Evolutionary conservation across 2,329 filamentous ascomycete species (phyloP), one percentile per base, ranked within the genome.

Genomic region (Pseudocercospora crystallina): DNA sequence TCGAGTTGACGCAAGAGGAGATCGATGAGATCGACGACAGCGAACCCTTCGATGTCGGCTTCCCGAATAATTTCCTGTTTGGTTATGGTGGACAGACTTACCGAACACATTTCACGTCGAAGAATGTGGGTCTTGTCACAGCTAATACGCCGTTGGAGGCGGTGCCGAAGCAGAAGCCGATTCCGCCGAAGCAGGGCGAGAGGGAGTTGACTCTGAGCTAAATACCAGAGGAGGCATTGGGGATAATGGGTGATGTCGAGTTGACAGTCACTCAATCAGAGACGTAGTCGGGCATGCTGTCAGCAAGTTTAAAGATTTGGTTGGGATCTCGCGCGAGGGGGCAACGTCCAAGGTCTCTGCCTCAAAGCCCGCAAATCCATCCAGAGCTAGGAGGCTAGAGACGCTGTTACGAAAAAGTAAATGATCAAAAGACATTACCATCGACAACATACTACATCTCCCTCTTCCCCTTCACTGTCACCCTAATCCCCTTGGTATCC

Each of bases 21-120:
- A 80, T 90, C 26, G 69, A 80, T 33, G 79, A 83, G 58, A 84
- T 90, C 53, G 86, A 90, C 48, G 71, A 64, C 7, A 81, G 82
- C 0, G 76, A 75, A 40, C 73, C 75, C 0, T 87, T 89, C 54
- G 80, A 88, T 40, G 63, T 81, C 38, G 56, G 56, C 2, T 59
- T 59, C 29, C 56, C 56, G 2, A 47, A 56, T 20, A 47, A 30
- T n/a, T 59, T 59, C 53, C 26, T 59, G 12, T 59, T 59, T 17
- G 14, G 31, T 1, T 26, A 26, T 26, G 39, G 33, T 12, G 56
- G 56, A 31, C 54, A 59, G 48, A 53, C 56, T 26, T 59, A 57
- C 46, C 15, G 56, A 31, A 57, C 47, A 7, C 43, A 43, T n/a
- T 57, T 48, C 20, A 54, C 51, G 2, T 29, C 56, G 32, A 52